Percentiles rank a stretch among this genome's conserved stretches.
Evolutionary conservation across 2,329 filamentous ascomycete species (phyloP).

Genomic region (Emericellopsis atlantica): DNA sequence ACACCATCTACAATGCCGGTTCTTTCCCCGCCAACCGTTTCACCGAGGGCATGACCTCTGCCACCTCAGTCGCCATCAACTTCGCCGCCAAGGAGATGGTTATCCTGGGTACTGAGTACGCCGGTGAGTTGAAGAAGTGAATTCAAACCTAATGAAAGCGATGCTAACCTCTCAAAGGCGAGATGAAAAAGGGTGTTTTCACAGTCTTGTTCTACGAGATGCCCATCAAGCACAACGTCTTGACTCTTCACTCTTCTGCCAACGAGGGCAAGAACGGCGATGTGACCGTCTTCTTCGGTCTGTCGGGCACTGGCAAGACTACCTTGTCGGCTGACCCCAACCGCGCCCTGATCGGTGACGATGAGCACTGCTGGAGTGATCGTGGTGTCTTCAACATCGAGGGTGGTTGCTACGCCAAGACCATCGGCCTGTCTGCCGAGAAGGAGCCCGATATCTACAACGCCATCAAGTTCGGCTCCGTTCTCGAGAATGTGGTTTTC

Average conservation of each 20-base stretch:
- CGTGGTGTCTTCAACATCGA: constrained; percentile 98
- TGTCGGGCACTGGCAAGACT: constrained; percentile 97
- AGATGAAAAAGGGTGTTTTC: constrained; percentile 85
- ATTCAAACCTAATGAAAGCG: too few relatives aligned
- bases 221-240: constrained; percentile 98
- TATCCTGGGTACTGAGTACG: constrained; percentile 97
- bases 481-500: constrained; percentile 98
- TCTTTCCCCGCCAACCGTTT: constrained; percentile 97
- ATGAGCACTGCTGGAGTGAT: constrained; percentile 99
- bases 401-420: constrained; percentile 98
- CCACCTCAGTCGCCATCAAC: constrained; percentile 96
- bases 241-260: constrained; percentile 95
- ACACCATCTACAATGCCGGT: constrained; percentile 99
- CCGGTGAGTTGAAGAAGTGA: constrained; percentile 43
- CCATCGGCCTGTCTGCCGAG: constrained; percentile 90
- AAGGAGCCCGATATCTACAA: constrained; percentile 98
- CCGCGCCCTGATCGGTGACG: constrained; percentile 90
- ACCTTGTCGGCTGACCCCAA: constrained; percentile 95
- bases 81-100: constrained; percentile 99
- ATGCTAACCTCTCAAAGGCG: too few relatives aligned
- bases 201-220: constrained; percentile 99
- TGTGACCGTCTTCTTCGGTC: constrained; percentile 97
- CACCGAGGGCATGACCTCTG: constrained; percentile 97
- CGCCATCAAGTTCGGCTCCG: constrained; percentile 92
- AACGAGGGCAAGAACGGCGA: constrained; percentile 93